Conservation (phyloP, 2,329 filamentous ascomycete genomes). For the Diaporthe capsici region DNA sequence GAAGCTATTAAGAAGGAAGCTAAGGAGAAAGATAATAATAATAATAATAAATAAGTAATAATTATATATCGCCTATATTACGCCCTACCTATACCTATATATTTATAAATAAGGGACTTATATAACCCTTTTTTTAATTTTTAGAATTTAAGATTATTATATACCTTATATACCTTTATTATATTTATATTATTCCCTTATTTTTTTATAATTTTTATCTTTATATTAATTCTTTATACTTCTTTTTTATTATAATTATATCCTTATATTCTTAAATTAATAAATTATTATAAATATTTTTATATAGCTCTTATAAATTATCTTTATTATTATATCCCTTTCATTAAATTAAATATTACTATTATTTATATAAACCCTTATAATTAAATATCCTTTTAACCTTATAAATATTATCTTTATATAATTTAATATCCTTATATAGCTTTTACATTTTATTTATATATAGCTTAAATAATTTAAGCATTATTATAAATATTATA, state of each 20-base stretch:
- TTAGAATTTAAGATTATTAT: background rate
- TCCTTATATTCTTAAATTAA: background rate
- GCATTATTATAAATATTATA: background rate
- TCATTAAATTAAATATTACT: constrained; percentile 6
- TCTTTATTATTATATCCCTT: background rate
- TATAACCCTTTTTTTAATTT: background rate
- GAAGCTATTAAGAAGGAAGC: too few species aligned
- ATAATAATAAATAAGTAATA: too few species aligned
- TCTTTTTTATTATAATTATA: background rate
- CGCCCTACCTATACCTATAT: too few species aligned
- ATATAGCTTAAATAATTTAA: background rate
- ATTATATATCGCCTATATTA: too few species aligned
- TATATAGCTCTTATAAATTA: background rate
- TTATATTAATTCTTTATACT: too few species aligned
- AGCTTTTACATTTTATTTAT: background rate
- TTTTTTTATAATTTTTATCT: too few species aligned
- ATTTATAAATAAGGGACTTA: too few species aligned
- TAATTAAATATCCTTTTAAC: background rate
- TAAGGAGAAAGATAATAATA: too few species aligned
- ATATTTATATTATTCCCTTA: too few species aligned
- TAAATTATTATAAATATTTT: background rate
- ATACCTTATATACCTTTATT: background rate
- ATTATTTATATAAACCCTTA: background rate
- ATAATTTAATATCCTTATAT: background rate
- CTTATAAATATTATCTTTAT: background rate